Evolutionary conservation across 352 stramenopile genomes (phyloP).

Genomic region (Globisporangium viniferum): DNA sequence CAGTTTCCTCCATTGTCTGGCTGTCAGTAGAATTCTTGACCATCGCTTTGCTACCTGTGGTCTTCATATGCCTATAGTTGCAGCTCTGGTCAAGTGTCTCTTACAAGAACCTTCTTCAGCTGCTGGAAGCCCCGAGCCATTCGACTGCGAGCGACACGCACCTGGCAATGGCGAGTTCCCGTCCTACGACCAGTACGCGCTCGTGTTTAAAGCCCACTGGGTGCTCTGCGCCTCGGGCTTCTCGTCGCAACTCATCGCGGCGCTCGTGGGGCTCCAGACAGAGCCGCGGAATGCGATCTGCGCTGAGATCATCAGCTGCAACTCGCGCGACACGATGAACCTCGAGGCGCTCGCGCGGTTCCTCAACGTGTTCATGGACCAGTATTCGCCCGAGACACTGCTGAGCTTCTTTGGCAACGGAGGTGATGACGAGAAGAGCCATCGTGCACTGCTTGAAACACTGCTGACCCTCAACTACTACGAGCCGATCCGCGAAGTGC

Average conservation of each 20-base stretch:
- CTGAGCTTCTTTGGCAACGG: slow-evolving; percentile 43
- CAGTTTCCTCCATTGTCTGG: not conserved
- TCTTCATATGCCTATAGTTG: no score
- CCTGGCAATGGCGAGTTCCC: slow-evolving; percentile 31
- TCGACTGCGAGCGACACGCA: slow-evolving; percentile 10
- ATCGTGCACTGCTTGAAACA: slow-evolving; percentile 46
- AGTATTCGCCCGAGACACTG: slow-evolving; percentile 54
- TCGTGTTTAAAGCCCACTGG: slow-evolving; percentile 61
- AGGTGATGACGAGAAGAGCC: slow-evolving; percentile 12
- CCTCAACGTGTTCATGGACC: slow-evolving; percentile 63
- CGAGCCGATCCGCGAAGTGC: slow-evolving; percentile 58
- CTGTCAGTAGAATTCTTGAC: not conserved
- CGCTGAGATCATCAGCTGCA: slow-evolving; percentile 33
- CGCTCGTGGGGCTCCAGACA: slow-evolving; percentile 43
- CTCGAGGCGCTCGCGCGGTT: slow-evolving; percentile 60
- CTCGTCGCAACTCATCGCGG: slow-evolving; percentile 57
- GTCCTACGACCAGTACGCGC: slow-evolving; percentile 56
- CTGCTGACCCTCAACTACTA: slow-evolving; percentile 63
- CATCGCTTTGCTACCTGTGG: not conserved
- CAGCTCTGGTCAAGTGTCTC: slow-evolving; percentile 42
- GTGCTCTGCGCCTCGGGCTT: slow-evolving; percentile 59
- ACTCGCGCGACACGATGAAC: slow-evolving; percentile 61
- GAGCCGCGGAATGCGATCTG: slow-evolving; percentile 27
- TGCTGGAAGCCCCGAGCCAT: no score
- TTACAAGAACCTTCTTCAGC: no score